Percentiles rank a stretch among this genome's conserved stretches.
These are phyloP conservation scores for Pseudogymnoascus sp. DNA, from an alignment of 2,329 filamentous ascomycete genomes.

Conservation along the genomic window DNA sequence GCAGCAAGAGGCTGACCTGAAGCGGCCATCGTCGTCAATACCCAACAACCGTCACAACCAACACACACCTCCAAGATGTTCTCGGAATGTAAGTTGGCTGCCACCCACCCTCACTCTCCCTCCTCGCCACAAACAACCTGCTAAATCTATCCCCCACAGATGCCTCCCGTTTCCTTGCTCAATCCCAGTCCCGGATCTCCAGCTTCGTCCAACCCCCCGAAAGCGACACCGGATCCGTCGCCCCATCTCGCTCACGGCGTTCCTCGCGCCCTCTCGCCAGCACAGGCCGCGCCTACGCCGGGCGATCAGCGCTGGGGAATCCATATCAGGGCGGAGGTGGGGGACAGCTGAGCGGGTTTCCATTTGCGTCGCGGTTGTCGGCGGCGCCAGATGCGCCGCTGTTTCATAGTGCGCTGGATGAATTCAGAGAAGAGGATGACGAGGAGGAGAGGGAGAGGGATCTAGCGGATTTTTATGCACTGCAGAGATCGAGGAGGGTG, in stretches of 20 bases:
- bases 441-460: conserved; percentile 85
- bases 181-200: conserved; percentile 87
- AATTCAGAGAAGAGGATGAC: conserved; percentile 88
- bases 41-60: not conserved
- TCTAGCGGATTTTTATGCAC: conserved; percentile 85
- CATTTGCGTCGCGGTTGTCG: conserved; percentile 70
- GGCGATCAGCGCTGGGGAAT: conserved; percentile 45
- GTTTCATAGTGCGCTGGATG: conserved; percentile 88
- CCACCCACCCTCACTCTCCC: not conserved
- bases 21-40: not conserved
- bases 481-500: conserved; percentile 82
- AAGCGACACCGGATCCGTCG: conserved; percentile 26
- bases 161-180: conserved; percentile 91
- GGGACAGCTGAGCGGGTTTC: conserved; percentile 60
- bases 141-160: conserved; percentile 45
- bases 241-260: not conserved
- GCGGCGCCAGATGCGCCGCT: conserved; percentile 72
- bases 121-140: not conserved
- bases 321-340: conserved; percentile 70
- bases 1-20: conserved; percentile 5
- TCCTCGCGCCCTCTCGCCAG: conserved; percentile 17
- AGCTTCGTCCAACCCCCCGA: conserved; percentile 56
- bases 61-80: conserved; percentile 50
- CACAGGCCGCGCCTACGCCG: conserved; percentile 14
- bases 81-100: conserved; percentile 68